phyloP scores from a whole-genome alignment of 2,329 filamentous ascomycete genomes.

The Trichoderma lentiforme region DNA sequence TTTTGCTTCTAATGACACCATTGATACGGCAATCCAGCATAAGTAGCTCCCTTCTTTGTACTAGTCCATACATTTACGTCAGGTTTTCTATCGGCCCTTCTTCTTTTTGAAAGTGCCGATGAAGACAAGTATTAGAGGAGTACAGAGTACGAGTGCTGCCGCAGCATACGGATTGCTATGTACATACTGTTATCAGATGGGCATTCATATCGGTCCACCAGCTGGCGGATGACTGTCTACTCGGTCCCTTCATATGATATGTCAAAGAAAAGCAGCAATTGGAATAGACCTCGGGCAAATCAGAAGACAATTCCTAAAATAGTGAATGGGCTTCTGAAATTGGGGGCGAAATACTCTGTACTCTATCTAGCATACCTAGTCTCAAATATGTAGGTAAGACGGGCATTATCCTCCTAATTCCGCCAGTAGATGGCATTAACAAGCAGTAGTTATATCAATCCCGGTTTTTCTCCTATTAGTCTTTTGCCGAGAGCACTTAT shows the following conservation, averaged over 20 bases:
- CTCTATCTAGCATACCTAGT: background rate
- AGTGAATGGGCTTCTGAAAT: background rate
- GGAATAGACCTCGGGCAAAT: too few relatives aligned
- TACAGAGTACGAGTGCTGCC: too few relatives aligned
- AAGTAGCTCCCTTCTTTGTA: background rate
- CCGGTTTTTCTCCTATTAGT: background rate
- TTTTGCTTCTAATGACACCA: background rate
- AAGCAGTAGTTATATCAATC: background rate
- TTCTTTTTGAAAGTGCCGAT: background rate
- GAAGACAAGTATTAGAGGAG: background rate
- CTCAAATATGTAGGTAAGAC: background rate
- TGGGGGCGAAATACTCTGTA: background rate
- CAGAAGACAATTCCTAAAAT: background rate
- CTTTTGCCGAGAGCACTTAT: background rate
- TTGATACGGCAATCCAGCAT: background rate
- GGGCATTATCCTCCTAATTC: background rate
- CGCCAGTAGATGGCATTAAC: background rate
- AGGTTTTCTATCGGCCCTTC: background rate
- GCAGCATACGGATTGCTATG: too few relatives aligned
- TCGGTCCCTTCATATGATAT: too few relatives aligned
- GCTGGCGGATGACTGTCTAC: too few relatives aligned
- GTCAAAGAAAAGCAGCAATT: too few relatives aligned
- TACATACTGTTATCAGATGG: too few relatives aligned
- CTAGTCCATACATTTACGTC: background rate
- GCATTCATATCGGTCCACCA: too few relatives aligned